Evolutionary conservation across 1,139 yeast species (phyloP), one percentile per base, ranked within the genome.

Genomic region (Debaryomycetaceae sp.): DNA sequence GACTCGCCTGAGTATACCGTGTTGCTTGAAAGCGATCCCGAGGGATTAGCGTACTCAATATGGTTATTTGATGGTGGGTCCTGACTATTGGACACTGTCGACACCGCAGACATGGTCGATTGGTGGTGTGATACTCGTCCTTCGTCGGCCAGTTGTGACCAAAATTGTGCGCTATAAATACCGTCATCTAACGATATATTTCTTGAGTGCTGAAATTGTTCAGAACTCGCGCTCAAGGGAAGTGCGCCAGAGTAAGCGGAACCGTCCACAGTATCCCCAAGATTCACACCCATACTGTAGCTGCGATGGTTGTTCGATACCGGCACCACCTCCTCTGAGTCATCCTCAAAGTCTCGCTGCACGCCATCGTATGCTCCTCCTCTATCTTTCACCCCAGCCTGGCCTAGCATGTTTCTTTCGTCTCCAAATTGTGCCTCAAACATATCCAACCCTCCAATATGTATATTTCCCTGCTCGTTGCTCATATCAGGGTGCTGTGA

Each of bases 1-100:
- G 75, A 70, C 36, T 72, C 78, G 39, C 56, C 49, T 17, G 79
- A 72, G 15, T 74, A 68, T 6, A 74, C 52, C 2, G 78, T 71
- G 36, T 73, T 68, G 35, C 57, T 60, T 8, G 75, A 65, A 33
- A 34, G 42, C 42, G 45, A 49, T 7, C 32, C 15, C 15, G 35
- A 34, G 35, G n/a, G 28, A 7, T 9, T 17, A 39, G 42, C 17
- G 37, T 30, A 30, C 41, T 17, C 17, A 19, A 36, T 37, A 26
- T 40, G 13, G 43, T 45, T 14, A 43, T 22, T 33, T 17, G 35
- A 14, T 8, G 52, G 53, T 6, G 52, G 54, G 32, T 53, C 58
- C 35, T 55, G 58, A 31, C 43, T 45, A 30, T 51, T 24, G n/a
- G 59, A 54, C 5, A 41, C 43, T 43, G 49, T 41, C n/a, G 59